Base-by-base conservation (phyloP, 2,329 filamentous ascomycete genomes). In the Sclerotinia borealis region DNA sequence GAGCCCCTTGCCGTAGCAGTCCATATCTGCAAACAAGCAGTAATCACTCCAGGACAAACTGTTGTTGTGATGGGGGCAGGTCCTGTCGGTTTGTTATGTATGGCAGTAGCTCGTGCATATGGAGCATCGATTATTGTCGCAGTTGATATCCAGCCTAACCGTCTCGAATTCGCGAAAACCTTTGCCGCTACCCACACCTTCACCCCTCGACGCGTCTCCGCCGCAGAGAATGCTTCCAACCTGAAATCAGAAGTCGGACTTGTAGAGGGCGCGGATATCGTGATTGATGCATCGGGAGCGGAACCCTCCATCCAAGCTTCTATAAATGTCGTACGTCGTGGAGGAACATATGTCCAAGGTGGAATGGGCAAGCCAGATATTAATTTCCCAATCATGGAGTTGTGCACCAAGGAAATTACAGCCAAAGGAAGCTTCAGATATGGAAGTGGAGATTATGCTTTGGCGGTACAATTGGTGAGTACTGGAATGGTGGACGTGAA, bases 281-380 rank as follows among this genome's bases (percentile, higher is more conserved):
- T 91, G 47, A 91, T 95, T 71, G 91, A 95, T 75, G 91, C 90
- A 15, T 89, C 85, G 36, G 91, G 91, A 39, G 91, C 89, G 2
- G 90, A 92, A 77, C 85, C 89, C 0, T 89, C 86, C 11, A 91
- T 93, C 71, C 90, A 93, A 77, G 83, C 89, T 0, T 84, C 83
- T 39, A 83, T 93, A 71, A 88, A 93, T 76, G 82, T 83, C 25
- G 83, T 92, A 31, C 83, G 87, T 67, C 80, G 81, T 52, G 91
- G 91, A 63, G 91, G 91, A 37, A 87, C 83, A 19, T 93, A 91
- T 71, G 88, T 96, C 10, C 92, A 96, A 78, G 91, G 87, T 65
- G 93, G 93, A 62, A 96, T 97, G 92, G 93, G 93, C 73, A 90
- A 89, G 74, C 77, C 86, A 45, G 91, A 96, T 72, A 93, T 97